Percentiles rank a stretch among this genome's conserved stretches.
Evolutionary conservation across 1,284 basidiomycete species (phyloP).

Genomic region (Boletus semigastroideus): DNA sequence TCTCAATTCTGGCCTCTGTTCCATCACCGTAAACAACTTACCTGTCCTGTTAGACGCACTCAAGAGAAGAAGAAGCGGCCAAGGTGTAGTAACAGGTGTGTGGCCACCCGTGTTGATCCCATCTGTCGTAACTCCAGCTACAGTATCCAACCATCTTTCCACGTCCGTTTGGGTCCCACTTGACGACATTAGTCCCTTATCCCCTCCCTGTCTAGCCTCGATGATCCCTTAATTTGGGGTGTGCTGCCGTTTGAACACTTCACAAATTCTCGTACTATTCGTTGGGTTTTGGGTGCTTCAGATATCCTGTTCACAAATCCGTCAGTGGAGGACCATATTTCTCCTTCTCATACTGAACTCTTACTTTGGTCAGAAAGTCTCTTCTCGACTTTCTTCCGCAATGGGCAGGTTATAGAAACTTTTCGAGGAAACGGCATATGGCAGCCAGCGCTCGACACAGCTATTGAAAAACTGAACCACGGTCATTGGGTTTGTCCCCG

Average conservation of each 20-base stretch:
- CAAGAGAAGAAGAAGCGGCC: conserved; percentile 49
- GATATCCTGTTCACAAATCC: conserved; percentile 97
- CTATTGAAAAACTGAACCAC: conserved; percentile 75
- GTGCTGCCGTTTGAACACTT: conserved; percentile 68
- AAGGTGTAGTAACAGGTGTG: conserved; percentile 78
- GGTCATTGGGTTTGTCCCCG: conserved; percentile 75
- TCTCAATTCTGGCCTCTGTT: conserved; percentile 64
- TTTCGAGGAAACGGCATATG: conserved; percentile 89
- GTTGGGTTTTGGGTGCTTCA: conserved; percentile 89
- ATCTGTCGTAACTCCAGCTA: conserved; percentile 11
- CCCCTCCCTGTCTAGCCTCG: conserved; percentile 47
- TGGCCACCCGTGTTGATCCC: conserved; percentile 4
- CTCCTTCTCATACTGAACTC: conserved; percentile 9
- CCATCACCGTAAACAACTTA: conserved; percentile 68
- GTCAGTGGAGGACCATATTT: conserved; percentile 41
- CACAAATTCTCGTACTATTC: conserved; percentile 57
- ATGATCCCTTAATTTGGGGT: conserved; percentile 84
- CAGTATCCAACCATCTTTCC: conserved; percentile 91
- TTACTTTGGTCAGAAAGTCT: conserved; percentile 51
- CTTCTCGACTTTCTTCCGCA: conserved; percentile 81
- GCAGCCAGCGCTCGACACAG: conserved; percentile 83
- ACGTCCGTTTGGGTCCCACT: conserved; percentile 54
- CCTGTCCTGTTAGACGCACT: conserved; percentile 65
- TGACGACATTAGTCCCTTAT: conserved; percentile 9
- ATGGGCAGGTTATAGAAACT: conserved; percentile 93